These are phyloP conservation scores for Solanum paucissectum DNA, from an alignment of 257 asterid species.

Conservation along the genomic window DNA sequence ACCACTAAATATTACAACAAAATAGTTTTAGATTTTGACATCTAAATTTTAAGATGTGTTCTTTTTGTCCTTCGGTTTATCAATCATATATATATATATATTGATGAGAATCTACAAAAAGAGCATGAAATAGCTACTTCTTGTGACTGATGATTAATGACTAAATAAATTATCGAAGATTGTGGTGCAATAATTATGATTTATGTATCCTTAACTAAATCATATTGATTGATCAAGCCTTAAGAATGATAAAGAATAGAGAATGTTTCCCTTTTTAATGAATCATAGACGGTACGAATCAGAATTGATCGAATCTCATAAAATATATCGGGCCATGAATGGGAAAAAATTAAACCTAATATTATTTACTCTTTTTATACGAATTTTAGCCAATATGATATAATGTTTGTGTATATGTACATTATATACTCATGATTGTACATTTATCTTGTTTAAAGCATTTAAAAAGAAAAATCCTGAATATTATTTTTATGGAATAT, in stretches of 20 bases:
- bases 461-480: neutral
- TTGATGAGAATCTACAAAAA: neutral
- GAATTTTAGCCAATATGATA: neutral
- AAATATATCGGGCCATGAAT: too few relatives aligned
- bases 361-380: neutral
- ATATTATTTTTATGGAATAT: neutral
- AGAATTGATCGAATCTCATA: neutral
- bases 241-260: neutral
- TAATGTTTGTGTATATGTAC: neutral
- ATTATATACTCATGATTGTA: neutral
- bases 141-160: neutral
- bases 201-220: neutral
- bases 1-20: neutral
- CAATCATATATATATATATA: neutral
- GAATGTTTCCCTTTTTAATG: neutral
- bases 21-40: neutral
- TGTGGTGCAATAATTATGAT: neutral
- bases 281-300: fast-evolving
- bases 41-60: neutral
- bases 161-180: neutral
- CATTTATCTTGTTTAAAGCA: neutral
- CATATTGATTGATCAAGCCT: neutral
- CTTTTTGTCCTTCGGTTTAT: neutral
- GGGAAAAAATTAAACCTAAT: neutral
- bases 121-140: neutral